Base-by-base conservation (phyloP, 2,329 filamentous ascomycete species). In the Phialophora chinensis region DNA sequence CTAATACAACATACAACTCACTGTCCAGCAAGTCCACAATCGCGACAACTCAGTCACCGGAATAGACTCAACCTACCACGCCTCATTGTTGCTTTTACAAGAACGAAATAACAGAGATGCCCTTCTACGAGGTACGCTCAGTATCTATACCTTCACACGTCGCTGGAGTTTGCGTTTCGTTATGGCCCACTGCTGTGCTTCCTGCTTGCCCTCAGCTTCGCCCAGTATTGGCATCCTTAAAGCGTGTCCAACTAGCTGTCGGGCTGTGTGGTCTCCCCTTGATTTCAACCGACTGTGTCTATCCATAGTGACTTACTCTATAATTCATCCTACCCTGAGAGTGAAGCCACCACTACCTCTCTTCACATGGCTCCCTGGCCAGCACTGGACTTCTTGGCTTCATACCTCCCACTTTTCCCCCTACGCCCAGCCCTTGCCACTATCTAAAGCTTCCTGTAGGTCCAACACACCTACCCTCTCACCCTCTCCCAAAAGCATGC, bases 381-480 rank as follows among this genome's bases (percentile, higher is more conserved):
- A 44, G 38, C 38, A 20, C 23, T 25, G 23, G 38, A 7, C 6
- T 44, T 8, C 38, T 44, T 5, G 5, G 17, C 14, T 44, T n/a
- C 14, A 20, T 7, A 17, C 12, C 4, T 7, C 3, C n/a, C 44
- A 54, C 27, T 35, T n/a, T n/a, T 12, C 17, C 17, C n/a, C 23
- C 56, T n/a, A 44, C 38, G 14, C 38, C n/a, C 10, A 60, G 11
- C 54, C 29, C n/a, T 25, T 38, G 25, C 29, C 12, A 35, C 47
- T 27, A 20, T 17, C 59, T 53, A 17, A 35, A 11, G 2, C 44
- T n/a, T 25, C 17, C 7, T 35, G 25, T 17, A 67, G 61, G 35
- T 67, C 57, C 65, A 71, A 55, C 71, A 73, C 59, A 69, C 69
- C 25, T 67, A 65, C 57, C 68, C 71, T 20, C 63, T 73, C 42